Evolutionary conservation across 2,329 filamentous ascomycete species (phyloP).

Genomic region (Ophiocordyceps camponoti-floridani): DNA sequence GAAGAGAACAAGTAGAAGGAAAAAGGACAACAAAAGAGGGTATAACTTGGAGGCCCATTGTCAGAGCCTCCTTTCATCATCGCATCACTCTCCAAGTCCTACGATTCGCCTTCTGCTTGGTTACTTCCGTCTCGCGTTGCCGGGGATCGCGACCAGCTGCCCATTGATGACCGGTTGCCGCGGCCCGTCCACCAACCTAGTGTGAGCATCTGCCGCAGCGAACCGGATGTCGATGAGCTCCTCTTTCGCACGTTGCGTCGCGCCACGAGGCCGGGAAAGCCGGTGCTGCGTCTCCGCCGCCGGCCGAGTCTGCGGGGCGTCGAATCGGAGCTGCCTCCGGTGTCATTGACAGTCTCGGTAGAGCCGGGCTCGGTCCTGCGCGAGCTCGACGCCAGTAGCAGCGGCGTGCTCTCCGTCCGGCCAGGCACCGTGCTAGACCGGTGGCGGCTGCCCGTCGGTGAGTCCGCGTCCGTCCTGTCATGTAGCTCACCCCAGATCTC

Average conservation of each 20-base stretch:
- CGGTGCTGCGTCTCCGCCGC: slow-evolving; percentile 37
- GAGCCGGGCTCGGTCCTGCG: slow-evolving; percentile 14
- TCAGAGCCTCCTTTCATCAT: slow-evolving; percentile 1
- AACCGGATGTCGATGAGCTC: slow-evolving; percentile 26
- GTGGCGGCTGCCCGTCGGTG: slow-evolving; percentile 17
- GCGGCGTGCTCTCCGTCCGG: slow-evolving; percentile 19
- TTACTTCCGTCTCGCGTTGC: slow-evolving; percentile 6
- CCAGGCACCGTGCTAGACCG: slow-evolving; percentile 31
- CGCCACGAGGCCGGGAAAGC: slow-evolving; percentile 43
- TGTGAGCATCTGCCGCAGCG: slow-evolving; percentile 32
- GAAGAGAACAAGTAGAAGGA: neutral
- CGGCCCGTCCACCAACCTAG: slow-evolving; percentile 32
- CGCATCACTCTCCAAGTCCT: slow-evolving; percentile 1
- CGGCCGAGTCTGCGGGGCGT: slow-evolving; percentile 16
- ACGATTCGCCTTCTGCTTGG: slow-evolving; percentile 3
- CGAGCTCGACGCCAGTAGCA: slow-evolving; percentile 13
- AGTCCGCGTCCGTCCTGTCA: slow-evolving; percentile 40
- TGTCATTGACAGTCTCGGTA: slow-evolving; percentile 8
- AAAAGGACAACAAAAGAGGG: neutral
- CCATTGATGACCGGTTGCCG: slow-evolving; percentile 2
- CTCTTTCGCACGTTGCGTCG: slow-evolving; percentile 23
- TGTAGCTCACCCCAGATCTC: slow-evolving; percentile 84
- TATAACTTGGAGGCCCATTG: neutral
- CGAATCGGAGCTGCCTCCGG: slow-evolving; percentile 12
- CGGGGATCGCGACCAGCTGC: slow-evolving; percentile 2